Conservation (phyloP, 495 filamentous ascomycete species). For the Ascodesmis nigricans region DNA sequence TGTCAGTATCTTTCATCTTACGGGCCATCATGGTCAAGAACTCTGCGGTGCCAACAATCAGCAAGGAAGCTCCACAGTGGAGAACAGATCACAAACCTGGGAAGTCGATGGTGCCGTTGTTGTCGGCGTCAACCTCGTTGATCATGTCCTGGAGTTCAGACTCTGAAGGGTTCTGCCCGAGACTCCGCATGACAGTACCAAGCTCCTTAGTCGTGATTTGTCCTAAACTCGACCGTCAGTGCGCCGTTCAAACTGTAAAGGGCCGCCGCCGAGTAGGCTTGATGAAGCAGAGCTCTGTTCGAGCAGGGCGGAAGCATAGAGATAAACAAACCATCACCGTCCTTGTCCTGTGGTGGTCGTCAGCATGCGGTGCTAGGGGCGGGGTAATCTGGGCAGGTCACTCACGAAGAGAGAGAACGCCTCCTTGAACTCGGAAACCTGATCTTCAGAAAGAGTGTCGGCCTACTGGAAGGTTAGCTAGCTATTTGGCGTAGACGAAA, state of each 20-base stretch:
- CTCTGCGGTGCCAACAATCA: slow-evolving; percentile 30
- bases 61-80: slow-evolving; percentile 1
- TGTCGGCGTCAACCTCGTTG: slow-evolving; percentile 98
- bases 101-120: slow-evolving; percentile 99
- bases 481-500: too few relatives aligned
- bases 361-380: not conserved
- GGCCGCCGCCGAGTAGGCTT: too few relatives aligned
- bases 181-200: slow-evolving; percentile 97
- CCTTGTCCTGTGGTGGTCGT: slow-evolving; percentile 99
- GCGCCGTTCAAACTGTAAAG: too few relatives aligned
- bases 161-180: slow-evolving; percentile 97
- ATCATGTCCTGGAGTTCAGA: slow-evolving; percentile 99
- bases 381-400: slow-evolving; percentile 18
- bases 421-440: slow-evolving; percentile 99
- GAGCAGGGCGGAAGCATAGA: slow-evolving; percentile 1
- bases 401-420: slow-evolving; percentile 98
- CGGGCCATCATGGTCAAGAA: slow-evolving; percentile 99
- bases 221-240: slow-evolving; percentile 45
- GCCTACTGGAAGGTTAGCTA: slow-evolving; percentile 43
- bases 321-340: slow-evolving; percentile 98
- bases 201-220: slow-evolving; percentile 99
- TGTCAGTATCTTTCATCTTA: slow-evolving; percentile 99
- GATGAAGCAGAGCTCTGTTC: not conserved
- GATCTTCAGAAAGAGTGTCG: slow-evolving; percentile 91
- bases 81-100: slow-evolving; percentile 40